These are phyloP conservation scores for Penicillium aurantiogriseum DNA, from an alignment of 2,329 filamentous ascomycete genomes.

Conservation along the genomic window DNA sequence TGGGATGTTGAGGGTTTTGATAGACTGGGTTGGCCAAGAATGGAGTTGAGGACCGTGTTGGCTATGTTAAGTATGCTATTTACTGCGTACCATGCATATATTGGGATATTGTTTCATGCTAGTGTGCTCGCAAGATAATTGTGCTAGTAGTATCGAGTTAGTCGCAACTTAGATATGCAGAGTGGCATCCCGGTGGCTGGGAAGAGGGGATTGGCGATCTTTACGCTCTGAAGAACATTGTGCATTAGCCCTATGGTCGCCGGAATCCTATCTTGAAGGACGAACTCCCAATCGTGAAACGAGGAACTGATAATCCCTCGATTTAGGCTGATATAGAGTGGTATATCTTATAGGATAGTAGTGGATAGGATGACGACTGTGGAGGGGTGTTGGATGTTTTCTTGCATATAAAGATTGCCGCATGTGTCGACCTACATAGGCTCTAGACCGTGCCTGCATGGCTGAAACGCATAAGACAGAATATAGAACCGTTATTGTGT, in stretches of 20 bases:
- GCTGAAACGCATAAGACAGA: neutral
- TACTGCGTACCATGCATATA: neutral
- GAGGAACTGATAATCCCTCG: neutral
- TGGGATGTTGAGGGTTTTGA: neutral
- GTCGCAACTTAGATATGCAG: neutral
- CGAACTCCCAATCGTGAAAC: neutral
- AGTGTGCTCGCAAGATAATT: neutral
- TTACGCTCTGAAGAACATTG: neutral
- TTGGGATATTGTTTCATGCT: too few species aligned
- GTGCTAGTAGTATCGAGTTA: neutral
- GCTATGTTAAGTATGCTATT: neutral
- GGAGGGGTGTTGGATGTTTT: neutral
- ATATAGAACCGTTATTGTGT: neutral
- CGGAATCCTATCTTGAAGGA: neutral
- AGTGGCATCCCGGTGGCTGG: neutral
- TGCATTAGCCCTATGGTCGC: neutral
- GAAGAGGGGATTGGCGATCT: neutral
- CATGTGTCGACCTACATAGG: slow-evolving; percentile 6
- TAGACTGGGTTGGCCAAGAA: neutral
- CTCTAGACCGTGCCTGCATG: neutral
- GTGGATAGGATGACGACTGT: neutral
- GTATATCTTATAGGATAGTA: neutral
- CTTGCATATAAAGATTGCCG: neutral
- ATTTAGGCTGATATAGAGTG: neutral
- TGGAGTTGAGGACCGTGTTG: neutral